phyloP scores from a whole-genome alignment of 768 basidiomycete genomes.

The Cystobasidium ongulense region DNA sequence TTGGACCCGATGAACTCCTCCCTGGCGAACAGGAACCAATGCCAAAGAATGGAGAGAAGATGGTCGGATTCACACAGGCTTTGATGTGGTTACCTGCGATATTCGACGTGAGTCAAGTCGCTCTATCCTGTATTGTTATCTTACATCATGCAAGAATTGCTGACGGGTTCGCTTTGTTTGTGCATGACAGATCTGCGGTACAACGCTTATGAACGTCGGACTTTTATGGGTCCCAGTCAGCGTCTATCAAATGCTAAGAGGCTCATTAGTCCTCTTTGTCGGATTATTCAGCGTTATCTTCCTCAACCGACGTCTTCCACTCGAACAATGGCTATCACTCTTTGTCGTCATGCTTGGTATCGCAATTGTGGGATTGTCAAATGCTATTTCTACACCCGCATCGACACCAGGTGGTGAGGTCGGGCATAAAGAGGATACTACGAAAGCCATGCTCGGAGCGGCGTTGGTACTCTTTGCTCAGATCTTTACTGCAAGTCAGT shows the following conservation, averaged over 20 bases:
- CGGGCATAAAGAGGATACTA: background rate
- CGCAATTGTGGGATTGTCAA: constrained; percentile 62
- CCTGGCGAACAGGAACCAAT: constrained; percentile 5
- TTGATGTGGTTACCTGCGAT: constrained; percentile 79
- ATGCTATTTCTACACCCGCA: constrained; percentile 68
- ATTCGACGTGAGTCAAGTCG: constrained; percentile 59
- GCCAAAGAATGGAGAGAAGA: constrained; percentile 13
- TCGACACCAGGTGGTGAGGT: constrained; percentile 43
- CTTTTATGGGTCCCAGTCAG: constrained; percentile 92
- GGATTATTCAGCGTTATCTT: constrained; percentile 84
- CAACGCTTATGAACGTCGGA: constrained; percentile 80
- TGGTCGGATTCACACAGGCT: constrained; percentile 50
- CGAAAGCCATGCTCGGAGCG: constrained; percentile 53
- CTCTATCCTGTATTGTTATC: constrained; percentile 5
- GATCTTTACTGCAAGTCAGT: constrained; percentile 83
- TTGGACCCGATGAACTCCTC: constrained; percentile 21
- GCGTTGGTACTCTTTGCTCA: constrained; percentile 89
- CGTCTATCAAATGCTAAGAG: constrained; percentile 75
- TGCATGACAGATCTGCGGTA: constrained; percentile 33
- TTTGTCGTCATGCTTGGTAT: constrained; percentile 46
- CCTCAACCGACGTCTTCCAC: constrained; percentile 54
- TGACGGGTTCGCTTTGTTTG: background rate
- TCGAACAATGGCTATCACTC: constrained; percentile 68
- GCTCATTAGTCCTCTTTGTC: constrained; percentile 55
- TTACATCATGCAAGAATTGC: constrained; percentile 7